Percentiles rank a stretch among this genome's conserved stretches.
Conservation (phyloP, 2,329 filamentous ascomycete species). For the Pseudogymnoascus sp. region DNA sequence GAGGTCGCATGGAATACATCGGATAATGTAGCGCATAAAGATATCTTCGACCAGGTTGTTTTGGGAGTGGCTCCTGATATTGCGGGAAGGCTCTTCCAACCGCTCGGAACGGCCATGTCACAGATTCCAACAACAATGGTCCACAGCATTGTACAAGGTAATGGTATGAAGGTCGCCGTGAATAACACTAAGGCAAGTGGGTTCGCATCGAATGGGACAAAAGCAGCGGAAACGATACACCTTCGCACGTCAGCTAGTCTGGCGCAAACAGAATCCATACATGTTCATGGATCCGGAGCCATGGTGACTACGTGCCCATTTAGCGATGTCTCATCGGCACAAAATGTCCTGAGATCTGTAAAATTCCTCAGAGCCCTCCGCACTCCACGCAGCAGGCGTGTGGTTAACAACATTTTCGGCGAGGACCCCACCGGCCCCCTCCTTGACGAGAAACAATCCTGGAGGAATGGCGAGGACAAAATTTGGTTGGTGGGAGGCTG, state of each 20-base stretch:
- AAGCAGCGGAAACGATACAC: slow-evolving; percentile 20
- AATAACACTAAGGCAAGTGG: slow-evolving; percentile 9
- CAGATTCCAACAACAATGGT: slow-evolving; percentile 41
- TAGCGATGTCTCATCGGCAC: slow-evolving; percentile 25
- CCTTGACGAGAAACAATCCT: slow-evolving; percentile 25
- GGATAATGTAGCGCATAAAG: slow-evolving; percentile 19
- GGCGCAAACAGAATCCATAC: slow-evolving; percentile 36
- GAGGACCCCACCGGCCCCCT: slow-evolving; percentile 6
- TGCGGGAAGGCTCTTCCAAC: slow-evolving; percentile 39
- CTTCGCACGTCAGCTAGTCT: slow-evolving; percentile 18
- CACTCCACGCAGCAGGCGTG: slow-evolving; percentile 37
- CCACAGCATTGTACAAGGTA: slow-evolving; percentile 39
- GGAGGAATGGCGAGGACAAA: slow-evolving; percentile 44
- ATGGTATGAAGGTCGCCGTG: slow-evolving; percentile 22
- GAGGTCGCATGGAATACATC: slow-evolving; percentile 28
- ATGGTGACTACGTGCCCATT: slow-evolving; percentile 44
- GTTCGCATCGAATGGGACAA: slow-evolving; percentile 10
- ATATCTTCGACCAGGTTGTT: slow-evolving; percentile 42
- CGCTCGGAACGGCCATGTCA: slow-evolving; percentile 30
- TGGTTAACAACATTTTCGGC: slow-evolving; percentile 39
- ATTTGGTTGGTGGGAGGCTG: slow-evolving; percentile 50
- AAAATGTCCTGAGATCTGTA: slow-evolving; percentile 36
- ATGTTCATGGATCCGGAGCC: slow-evolving; percentile 41
- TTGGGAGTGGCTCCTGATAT: slow-evolving; percentile 48
- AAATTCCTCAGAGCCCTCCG: slow-evolving; percentile 45